Evolutionary conservation across 2,329 filamentous ascomycete genomes (phyloP), one percentile per base, ranked within the genome.

Genomic region (Trichoderma koningiopsis): DNA sequence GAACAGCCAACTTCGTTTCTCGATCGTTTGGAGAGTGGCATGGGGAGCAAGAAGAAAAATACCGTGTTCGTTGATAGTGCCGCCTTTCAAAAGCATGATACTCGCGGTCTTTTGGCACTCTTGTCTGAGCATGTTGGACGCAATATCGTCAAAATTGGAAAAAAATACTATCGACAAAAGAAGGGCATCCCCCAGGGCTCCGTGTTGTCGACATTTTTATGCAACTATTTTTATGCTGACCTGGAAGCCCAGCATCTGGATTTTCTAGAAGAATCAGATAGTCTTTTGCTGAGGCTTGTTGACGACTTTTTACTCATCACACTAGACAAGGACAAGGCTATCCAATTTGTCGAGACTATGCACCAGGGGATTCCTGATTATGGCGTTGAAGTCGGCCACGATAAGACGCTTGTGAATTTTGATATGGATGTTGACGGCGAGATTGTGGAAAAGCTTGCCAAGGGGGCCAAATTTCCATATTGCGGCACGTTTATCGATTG

Each of bases 281-380:
- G 87, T 60, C 79, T 97, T 3, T 83, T 99, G 8, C 79, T 98
- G 64, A 87, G 96, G 19, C 85, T 97, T 11, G 92, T 97, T 53
- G 96, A 99, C 74, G 96, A 99, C 75, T 99, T 98, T 74, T 83
- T 98, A 5, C 87, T 99, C 57, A 90, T 99, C 75, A 97, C 92
- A 0, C 89, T 89, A 0, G 85, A 92, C 60, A 82, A 81, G 65
- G 73, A 78, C 8, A 88, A 94, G 74, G 95, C 93, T 0, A 83
- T 84, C 69, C 83, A 81, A 1, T 98, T 99, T 76, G 84, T 97
- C 24, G 82, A 89, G 69, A 85, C 87, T 19, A 97, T 99, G 94
- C 91, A 97, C 74, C 79, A 81, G 0, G 95, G 94, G 2, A 79
- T 96, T 43, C 87, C 91, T 0, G 86, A 89, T 40, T 98, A 96